phyloP scores from a whole-genome alignment of 2,329 filamentous ascomycete genomes.

The Corinectria fuckeliana region DNA sequence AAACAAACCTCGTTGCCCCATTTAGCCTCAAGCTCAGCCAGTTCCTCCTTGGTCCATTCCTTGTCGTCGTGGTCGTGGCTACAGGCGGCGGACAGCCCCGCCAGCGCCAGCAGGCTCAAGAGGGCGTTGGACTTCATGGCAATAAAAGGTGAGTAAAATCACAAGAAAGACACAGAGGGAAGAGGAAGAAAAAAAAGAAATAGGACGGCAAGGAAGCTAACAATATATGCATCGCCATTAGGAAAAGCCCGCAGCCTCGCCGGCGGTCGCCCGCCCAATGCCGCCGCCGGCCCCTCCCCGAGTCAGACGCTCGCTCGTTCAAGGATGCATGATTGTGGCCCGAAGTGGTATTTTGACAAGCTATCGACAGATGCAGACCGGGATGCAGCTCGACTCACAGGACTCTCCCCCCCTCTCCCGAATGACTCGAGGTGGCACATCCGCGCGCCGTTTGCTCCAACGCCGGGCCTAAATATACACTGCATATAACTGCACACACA shows the following conservation, averaged over 20 bases:
- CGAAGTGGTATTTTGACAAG: background rate
- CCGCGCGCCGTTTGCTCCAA: no score
- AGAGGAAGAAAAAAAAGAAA: background rate
- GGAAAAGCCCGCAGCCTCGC: slow-evolving; percentile 6
- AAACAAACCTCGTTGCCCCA: slow-evolving; percentile 62
- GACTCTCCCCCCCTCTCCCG: background rate
- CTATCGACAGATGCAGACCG: background rate
- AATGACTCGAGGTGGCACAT: background rate
- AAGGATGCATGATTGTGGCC: background rate
- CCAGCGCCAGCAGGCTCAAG: slow-evolving; percentile 36
- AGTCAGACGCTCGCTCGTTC: slow-evolving; percentile 1
- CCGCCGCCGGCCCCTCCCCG: slow-evolving; percentile 8
- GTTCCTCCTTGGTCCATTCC: slow-evolving; percentile 57
- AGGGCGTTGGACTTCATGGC: slow-evolving; percentile 38
- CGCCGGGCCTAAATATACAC: background rate
- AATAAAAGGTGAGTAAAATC: background rate
- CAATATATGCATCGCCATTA: slow-evolving; percentile 2
- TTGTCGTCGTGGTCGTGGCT: slow-evolving; percentile 45
- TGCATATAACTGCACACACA: background rate
- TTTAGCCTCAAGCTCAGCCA: slow-evolving; percentile 61
- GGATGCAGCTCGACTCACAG: no score
- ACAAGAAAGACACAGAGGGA: background rate
- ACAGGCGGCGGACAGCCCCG: slow-evolving; percentile 37
- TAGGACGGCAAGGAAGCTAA: background rate
- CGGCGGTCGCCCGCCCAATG: background rate